Evolutionary conservation across 2,329 filamentous ascomycete species (phyloP).

Genomic region (Penicillium sp.): DNA sequence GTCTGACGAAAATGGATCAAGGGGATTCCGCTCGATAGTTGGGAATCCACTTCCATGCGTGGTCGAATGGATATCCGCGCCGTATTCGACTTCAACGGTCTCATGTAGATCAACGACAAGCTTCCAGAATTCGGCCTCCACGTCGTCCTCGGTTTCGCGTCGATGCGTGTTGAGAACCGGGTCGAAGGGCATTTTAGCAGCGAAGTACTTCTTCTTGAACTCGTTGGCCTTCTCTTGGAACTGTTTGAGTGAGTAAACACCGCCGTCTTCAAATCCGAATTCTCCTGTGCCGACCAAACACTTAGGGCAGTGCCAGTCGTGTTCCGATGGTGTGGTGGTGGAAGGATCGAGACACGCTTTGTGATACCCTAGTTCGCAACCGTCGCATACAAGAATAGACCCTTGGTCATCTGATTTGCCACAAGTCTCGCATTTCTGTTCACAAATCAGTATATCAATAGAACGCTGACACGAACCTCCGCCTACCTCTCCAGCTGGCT

Average conservation of each 20-base stretch:
- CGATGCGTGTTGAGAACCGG: conserved; percentile 76
- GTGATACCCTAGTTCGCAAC: conserved; percentile 87
- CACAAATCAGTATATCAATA: conserved; percentile 30
- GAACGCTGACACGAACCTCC: conserved; percentile 8
- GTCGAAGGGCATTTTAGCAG: conserved; percentile 84
- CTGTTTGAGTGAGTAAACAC: conserved; percentile 88
- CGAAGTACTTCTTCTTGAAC: conserved; percentile 94
- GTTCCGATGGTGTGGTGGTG: conserved; percentile 71
- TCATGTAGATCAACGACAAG: conserved; percentile 91
- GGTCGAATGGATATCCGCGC: conserved; percentile 95
- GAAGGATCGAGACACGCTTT: conserved; percentile 86
- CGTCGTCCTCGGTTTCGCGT: conserved; percentile 88
- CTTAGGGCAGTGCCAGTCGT: conserved; percentile 93
- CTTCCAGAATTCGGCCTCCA: conserved; percentile 95
- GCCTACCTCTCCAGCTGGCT: conserved; percentile 59
- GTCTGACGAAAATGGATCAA: conserved; percentile 81
- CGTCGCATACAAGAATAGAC: conserved; percentile 78
- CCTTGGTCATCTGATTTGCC: conserved; percentile 72
- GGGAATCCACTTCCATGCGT: conserved; percentile 97
- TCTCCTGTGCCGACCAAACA: conserved; percentile 95
- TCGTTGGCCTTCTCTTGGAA: conserved; percentile 95
- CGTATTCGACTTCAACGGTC: conserved; percentile 96
- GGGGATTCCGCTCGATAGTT: conserved; percentile 85
- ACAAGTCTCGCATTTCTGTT: conserved; percentile 79
- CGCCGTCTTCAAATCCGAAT: conserved; percentile 96